These are phyloP conservation scores for Annulohypoxylon truncatum DNA, from an alignment of 2,329 filamentous ascomycete species.

Conservation along the genomic window DNA sequence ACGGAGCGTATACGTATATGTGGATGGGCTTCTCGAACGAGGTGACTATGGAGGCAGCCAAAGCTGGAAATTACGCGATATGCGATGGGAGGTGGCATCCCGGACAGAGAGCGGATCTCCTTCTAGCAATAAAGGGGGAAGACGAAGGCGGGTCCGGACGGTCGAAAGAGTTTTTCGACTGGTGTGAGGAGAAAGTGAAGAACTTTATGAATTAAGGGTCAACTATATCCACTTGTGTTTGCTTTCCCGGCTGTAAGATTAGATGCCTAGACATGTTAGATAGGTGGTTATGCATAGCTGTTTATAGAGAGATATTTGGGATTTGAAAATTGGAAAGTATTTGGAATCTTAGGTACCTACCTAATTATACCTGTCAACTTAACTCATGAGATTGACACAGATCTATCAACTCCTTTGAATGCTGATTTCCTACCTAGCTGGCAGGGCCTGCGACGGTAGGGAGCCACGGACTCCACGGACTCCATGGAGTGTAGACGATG, in stretches of 20 bases:
- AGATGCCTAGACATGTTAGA: background rate
- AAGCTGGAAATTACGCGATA: conserved; percentile 40
- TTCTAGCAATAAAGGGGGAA: conserved; percentile 28
- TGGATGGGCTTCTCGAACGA: conserved; percentile 43
- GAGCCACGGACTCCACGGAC: background rate
- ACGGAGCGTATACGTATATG: conserved; percentile 41
- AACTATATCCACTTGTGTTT: background rate
- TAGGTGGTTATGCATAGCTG: background rate
- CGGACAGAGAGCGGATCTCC: conserved; percentile 39
- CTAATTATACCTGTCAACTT: background rate
- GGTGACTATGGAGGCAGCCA: conserved; percentile 35
- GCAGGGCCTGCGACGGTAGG: background rate
- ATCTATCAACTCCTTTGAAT: background rate
- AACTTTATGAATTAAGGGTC: conserved; percentile 15
- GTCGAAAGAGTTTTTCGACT: conserved; percentile 38
- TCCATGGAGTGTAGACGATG: background rate
- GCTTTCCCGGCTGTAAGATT: background rate
- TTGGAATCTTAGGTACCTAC: background rate
- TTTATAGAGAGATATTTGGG: background rate
- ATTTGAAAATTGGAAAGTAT: background rate
- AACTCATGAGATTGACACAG: background rate
- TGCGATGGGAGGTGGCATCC: conserved; percentile 44
- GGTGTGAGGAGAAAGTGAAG: conserved; percentile 35
- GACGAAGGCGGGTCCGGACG: conserved; percentile 38
- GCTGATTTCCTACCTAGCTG: no score